Base-by-base conservation (phyloP, 805 yeast genomes). In the Deakozyma indianensis region DNA sequence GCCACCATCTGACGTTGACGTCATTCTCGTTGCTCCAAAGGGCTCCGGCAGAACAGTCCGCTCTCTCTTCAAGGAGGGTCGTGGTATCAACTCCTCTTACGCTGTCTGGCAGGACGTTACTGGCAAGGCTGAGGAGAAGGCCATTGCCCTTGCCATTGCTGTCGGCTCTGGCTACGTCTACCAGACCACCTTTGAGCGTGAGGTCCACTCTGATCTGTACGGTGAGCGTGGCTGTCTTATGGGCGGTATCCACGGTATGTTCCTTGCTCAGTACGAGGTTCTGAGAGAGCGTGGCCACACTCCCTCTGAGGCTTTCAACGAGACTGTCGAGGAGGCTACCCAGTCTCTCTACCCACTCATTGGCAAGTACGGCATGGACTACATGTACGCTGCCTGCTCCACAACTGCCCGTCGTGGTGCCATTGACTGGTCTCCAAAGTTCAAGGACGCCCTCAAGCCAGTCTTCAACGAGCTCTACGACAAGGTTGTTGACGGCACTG, bases 231-330 rank as follows among this genome's bases (percentile, higher is more conserved):
- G 98, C 67, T 92, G 97, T 75, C 77, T 92, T 60, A 92, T 90
- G 98, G 98, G 97, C 69, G 97, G 97, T 80, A 90, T 92, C 77
- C 98, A 92, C 78, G 98, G 98, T 80, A 92, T 92, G 97, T 92
- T 92, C 92, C 80, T 92, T 65, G 98, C 98, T 60, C 98, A 92
- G 77, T 92, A 92, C 79, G 98, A 92, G 74, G 98, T 92, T 53
- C 81, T 92, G 69, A 88, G 98, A 77, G 97, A 90, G 77, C 87
- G 94, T 68, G 98, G 98, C 56, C 98, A 92, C 81, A 77, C 96
- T 56, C 98, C 98, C 75, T 86, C 96, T 51, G 98, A 92, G 78
- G 97, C 98, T 61, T 92, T 92, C 88, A 92, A 92, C 74, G 98
- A 92, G 78, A 92, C 98, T 59, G 98, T 92, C 58, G 98, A 92